These are phyloP conservation scores for Prunus mongolica DNA, from an alignment of 306 rosid species.

Conservation along the genomic window DNA sequence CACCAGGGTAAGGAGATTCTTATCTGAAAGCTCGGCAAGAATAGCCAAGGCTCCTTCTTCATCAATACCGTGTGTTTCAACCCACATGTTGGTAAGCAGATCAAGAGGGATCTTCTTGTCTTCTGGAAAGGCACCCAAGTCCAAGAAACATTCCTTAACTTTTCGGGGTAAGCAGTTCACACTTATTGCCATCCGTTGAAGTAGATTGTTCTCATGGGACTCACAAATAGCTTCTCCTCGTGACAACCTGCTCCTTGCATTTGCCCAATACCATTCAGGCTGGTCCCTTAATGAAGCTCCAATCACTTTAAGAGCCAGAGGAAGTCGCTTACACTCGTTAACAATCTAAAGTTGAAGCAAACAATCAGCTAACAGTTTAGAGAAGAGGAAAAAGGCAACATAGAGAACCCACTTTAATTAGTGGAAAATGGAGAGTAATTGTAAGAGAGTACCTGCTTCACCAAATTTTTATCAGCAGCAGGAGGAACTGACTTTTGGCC, in stretches of 20 bases:
- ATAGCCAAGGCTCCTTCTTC: slow-evolving; percentile 71
- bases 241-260: slow-evolving; percentile 65
- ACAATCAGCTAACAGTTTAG: neutral
- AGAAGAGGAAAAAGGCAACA: neutral
- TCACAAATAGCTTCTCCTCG: slow-evolving; percentile 73
- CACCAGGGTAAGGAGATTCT: slow-evolving; percentile 73
- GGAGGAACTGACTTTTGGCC: slow-evolving; percentile 69
- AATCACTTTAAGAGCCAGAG: slow-evolving; percentile 87
- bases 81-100: slow-evolving; percentile 79
- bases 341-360: slow-evolving; percentile 45
- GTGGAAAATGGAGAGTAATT: neutral
- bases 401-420: neutral
- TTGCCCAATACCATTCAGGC: slow-evolving; percentile 64
- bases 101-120: slow-evolving; percentile 86
- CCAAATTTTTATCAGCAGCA: slow-evolving; percentile 53
- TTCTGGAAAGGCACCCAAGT: slow-evolving; percentile 79
- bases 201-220: slow-evolving; percentile 56
- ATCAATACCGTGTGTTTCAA: slow-evolving; percentile 69
- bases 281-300: slow-evolving; percentile 80
- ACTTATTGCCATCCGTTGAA: slow-evolving; percentile 69
- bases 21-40: slow-evolving; percentile 74
- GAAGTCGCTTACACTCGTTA: slow-evolving; percentile 82
- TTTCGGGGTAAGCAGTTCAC: slow-evolving; percentile 43
- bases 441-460: slow-evolving; percentile 60
- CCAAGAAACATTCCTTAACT: slow-evolving; percentile 78